Evolutionary conservation across 2,329 filamentous ascomycete species (phyloP).

Genomic region (Aspergillus udagawae): DNA sequence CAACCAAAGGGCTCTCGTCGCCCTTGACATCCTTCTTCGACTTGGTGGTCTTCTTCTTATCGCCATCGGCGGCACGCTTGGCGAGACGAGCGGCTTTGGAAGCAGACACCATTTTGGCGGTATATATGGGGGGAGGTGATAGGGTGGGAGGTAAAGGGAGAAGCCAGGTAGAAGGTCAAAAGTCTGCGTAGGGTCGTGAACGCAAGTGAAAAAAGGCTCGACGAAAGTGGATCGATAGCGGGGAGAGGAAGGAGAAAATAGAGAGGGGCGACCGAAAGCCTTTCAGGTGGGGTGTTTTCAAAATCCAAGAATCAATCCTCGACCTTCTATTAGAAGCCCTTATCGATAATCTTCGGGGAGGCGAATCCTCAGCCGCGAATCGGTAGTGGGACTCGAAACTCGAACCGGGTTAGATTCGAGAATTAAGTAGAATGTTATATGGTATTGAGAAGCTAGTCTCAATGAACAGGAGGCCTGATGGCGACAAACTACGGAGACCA

Average conservation of each 20-base stretch:
- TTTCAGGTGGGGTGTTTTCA: conserved; percentile 15
- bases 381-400: not conserved
- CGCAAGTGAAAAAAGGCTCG: conserved; percentile 20
- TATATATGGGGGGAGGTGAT: conserved; percentile 10
- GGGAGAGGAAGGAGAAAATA: conserved; percentile 26
- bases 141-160: conserved; percentile 9
- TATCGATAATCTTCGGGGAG: conserved; percentile 34
- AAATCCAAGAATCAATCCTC: not conserved
- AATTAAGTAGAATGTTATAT: conserved; percentile 2
- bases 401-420: not conserved
- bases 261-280: conserved; percentile 26
- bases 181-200: conserved; percentile 14
- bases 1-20: conserved; percentile 61
- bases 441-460: not conserved
- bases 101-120: conserved; percentile 59
- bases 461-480: not conserved
- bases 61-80: conserved; percentile 63
- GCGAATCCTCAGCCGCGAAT: not conserved
- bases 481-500: not conserved
- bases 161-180: conserved; percentile 22
- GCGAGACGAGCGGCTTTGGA: conserved; percentile 66
- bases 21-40: conserved; percentile 54
- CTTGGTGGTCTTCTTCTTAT: conserved; percentile 68
- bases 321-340: conserved; percentile 29
- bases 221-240: conserved; percentile 32